These are phyloP conservation scores for Lactarius trivialis DNA, from an alignment of 768 basidiomycete species.

Conservation along the genomic window DNA sequence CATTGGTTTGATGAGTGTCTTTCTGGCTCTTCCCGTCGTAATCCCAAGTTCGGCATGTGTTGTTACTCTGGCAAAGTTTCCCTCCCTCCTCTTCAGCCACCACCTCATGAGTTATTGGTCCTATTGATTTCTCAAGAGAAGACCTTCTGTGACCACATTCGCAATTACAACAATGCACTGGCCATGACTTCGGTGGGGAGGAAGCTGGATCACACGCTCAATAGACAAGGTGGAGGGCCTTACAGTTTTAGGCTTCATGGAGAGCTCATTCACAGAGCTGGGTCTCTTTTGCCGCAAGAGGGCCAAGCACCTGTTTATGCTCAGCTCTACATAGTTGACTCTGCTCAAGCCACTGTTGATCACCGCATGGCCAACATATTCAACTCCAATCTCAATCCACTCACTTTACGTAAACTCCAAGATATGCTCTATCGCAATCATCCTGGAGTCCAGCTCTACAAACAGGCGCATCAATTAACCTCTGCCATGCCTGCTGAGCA, in stretches of 20 bases:
- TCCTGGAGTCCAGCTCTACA: background rate
- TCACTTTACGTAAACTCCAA: background rate
- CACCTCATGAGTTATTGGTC: background rate
- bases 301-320: background rate
- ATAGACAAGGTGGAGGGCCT: background rate
- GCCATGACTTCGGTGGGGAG: background rate
- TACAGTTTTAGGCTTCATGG: background rate
- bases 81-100: background rate
- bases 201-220: background rate
- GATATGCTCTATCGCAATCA: background rate
- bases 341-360: background rate
- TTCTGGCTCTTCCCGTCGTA: background rate
- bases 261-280: background rate
- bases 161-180: background rate
- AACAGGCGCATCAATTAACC: background rate
- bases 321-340: background rate
- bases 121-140: too few species aligned
- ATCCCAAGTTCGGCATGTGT: conserved; percentile 1
- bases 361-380: background rate
- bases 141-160: background rate
- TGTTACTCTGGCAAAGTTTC: background rate
- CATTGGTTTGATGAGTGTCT: background rate
- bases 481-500: background rate
- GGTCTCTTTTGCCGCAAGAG: background rate
- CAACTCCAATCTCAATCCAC: background rate